phyloP scores from a whole-genome alignment of 192 early-diverging fungal species.

The Coemansia javaensis region DNA sequence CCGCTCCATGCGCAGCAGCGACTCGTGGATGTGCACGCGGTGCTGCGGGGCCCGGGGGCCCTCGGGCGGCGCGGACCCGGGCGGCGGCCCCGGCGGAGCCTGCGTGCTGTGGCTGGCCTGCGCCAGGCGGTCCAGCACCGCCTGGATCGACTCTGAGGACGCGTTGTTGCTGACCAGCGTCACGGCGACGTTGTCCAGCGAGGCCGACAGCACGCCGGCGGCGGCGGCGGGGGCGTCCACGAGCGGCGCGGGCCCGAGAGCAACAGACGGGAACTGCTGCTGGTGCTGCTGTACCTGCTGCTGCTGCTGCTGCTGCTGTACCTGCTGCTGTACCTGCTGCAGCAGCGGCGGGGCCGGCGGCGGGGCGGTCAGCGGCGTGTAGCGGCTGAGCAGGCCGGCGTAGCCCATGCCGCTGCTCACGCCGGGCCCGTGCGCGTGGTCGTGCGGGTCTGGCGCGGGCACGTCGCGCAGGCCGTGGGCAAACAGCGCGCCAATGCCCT shows the following conservation, averaged over 20 bases:
- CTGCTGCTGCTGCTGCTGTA: too few relatives aligned
- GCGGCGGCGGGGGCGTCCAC: neutral
- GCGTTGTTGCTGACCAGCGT: slow-evolving; percentile 24
- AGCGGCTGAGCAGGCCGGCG: slow-evolving; percentile 5
- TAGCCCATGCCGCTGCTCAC: slow-evolving; percentile 4
- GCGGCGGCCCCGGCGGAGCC: too few relatives aligned
- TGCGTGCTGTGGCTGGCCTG: slow-evolving; percentile 25
- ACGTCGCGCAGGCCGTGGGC: neutral
- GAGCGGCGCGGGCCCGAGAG: slow-evolving; percentile 20
- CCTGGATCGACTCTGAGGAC: slow-evolving; percentile 22
- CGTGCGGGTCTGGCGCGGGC: neutral
- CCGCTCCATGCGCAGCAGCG: slow-evolving; percentile 37
- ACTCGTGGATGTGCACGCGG: slow-evolving; percentile 14
- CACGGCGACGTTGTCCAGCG: slow-evolving; percentile 39
- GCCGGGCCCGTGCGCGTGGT: neutral
- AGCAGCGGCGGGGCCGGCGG: slow-evolving; percentile 26
- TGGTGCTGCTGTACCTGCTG: too few relatives aligned
- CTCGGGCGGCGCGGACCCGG: too few relatives aligned
- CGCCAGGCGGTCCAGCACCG: slow-evolving; percentile 31
- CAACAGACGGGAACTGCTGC: too few relatives aligned
- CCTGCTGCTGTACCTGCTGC: too few relatives aligned
- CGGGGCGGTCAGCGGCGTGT: slow-evolving; percentile 18
- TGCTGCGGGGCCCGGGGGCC: too few relatives aligned
- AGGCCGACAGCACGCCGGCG: slow-evolving; percentile 23
- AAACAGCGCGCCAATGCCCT: slow-evolving; percentile 1